Conservation (phyloP, 257 asterid genomes). For the Nicotiana sylvestris region DNA sequence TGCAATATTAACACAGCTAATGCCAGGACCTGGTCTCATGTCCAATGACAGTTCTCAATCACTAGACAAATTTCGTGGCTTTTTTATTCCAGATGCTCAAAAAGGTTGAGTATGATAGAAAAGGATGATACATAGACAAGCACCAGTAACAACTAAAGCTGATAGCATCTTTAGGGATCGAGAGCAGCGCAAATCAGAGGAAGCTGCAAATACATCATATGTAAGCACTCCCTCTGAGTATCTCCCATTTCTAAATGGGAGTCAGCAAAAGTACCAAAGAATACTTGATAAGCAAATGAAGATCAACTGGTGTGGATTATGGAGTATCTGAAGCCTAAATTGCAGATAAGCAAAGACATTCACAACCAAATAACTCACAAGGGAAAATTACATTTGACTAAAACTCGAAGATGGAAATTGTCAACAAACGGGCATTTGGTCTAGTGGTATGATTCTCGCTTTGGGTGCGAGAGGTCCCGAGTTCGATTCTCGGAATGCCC, state of each 20-base stretch:
- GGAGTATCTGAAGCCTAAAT: neutral
- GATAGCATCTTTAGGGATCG: neutral
- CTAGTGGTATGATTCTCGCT: constrained; percentile 87
- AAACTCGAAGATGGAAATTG: neutral
- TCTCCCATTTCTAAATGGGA: neutral
- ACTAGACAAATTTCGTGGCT: neutral
- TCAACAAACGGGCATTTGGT: constrained; percentile 49
- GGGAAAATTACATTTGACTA: neutral
- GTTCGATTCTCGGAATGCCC: constrained; percentile 58
- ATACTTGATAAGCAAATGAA: neutral
- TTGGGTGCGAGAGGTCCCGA: constrained; percentile 76
- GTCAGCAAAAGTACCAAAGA: neutral
- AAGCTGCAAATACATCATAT: neutral
- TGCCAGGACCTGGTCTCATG: neutral
- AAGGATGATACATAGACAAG: neutral
- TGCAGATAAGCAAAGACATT: neutral
- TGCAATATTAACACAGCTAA: neutral
- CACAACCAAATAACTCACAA: neutral
- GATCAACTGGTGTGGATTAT: neutral
- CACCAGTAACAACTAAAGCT: neutral
- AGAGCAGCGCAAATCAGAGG: neutral
- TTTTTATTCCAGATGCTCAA: neutral
- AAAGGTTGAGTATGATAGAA: neutral
- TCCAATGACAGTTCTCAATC: neutral
- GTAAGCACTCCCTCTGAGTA: neutral